phyloP scores from a whole-genome alignment of 148 eudicot genomes.

The Rhododendron williamsianum region DNA sequence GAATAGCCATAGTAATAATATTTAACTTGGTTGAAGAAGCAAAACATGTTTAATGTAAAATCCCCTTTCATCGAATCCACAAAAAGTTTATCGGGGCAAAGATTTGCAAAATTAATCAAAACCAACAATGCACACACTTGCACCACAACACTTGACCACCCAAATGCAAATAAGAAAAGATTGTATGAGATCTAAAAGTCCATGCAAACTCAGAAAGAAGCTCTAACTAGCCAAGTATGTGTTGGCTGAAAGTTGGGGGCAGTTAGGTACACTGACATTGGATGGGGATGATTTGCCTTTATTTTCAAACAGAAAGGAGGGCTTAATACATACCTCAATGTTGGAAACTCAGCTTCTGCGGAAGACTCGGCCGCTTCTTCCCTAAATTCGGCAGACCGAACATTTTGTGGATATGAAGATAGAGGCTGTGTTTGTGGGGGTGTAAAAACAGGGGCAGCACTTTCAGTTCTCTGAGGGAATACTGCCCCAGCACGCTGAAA shows the following conservation, averaged over 20 bases:
- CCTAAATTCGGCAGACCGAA: constrained; percentile 44
- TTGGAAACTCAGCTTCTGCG: constrained; percentile 73
- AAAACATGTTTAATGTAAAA: neutral
- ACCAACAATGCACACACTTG: neutral
- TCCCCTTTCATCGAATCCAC: neutral
- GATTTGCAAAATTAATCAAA: neutral
- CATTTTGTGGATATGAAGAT: constrained; percentile 63
- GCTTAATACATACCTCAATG: constrained; percentile 53
- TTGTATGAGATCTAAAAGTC: neutral
- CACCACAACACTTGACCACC: neutral
- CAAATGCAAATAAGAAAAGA: constrained; percentile 1
- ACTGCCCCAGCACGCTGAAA: constrained; percentile 88
- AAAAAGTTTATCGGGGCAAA: neutral
- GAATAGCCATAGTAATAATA: neutral
- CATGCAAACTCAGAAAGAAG: neutral
- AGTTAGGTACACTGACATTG: neutral
- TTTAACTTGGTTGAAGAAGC: constrained; percentile 4
- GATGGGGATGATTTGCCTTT: neutral
- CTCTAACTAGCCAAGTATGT: neutral
- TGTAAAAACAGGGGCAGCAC: constrained; percentile 80
- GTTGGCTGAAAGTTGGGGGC: neutral
- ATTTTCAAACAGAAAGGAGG: constrained; percentile 1
- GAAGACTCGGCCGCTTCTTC: constrained; percentile 61
- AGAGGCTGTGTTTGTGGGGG: constrained; percentile 94
- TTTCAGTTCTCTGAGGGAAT: constrained; percentile 80